Conservation (phyloP, 805 yeast genomes). For the Candida arabinofermentans region DNA sequence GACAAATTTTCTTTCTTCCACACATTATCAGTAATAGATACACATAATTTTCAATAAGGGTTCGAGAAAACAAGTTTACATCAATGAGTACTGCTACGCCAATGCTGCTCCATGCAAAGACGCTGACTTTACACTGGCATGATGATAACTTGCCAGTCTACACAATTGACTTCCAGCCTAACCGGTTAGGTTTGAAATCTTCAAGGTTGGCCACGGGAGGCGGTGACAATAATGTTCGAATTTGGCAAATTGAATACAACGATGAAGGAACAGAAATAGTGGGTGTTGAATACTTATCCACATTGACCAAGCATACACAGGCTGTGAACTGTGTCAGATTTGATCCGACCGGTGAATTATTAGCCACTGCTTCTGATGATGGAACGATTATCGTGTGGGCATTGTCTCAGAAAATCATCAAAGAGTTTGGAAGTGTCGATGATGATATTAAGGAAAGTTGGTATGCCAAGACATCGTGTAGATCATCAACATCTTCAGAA, state of each 20-base stretch:
- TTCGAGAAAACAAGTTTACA: background rate
- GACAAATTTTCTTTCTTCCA: no score
- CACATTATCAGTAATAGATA: background rate
- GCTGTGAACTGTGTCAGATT: constrained; percentile 92
- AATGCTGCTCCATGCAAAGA: constrained; percentile 32
- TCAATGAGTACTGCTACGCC: background rate
- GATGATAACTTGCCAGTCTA: constrained; percentile 74
- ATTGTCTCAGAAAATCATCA: constrained; percentile 46
- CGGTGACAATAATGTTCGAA: constrained; percentile 86
- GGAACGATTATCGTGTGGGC: constrained; percentile 85
- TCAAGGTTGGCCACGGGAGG: constrained; percentile 82
- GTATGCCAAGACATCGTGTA: constrained; percentile 56
- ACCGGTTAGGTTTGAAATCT: constrained; percentile 19
- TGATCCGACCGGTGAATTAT: constrained; percentile 58
- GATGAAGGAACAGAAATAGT: constrained; percentile 21
- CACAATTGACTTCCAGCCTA: constrained; percentile 59
- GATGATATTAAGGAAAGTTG: constrained; percentile 70
- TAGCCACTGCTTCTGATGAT: constrained; percentile 95
- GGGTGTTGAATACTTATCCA: constrained; percentile 69
- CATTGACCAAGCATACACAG: constrained; percentile 84
- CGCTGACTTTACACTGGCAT: constrained; percentile 68
- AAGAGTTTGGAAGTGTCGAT: constrained; percentile 57
- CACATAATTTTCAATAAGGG: background rate
- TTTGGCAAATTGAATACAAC: constrained; percentile 29
- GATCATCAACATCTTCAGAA: constrained; percentile 55